phyloP scores from a whole-genome alignment of 2,329 filamentous ascomycete species.

The Phialophora verrucosa region DNA sequence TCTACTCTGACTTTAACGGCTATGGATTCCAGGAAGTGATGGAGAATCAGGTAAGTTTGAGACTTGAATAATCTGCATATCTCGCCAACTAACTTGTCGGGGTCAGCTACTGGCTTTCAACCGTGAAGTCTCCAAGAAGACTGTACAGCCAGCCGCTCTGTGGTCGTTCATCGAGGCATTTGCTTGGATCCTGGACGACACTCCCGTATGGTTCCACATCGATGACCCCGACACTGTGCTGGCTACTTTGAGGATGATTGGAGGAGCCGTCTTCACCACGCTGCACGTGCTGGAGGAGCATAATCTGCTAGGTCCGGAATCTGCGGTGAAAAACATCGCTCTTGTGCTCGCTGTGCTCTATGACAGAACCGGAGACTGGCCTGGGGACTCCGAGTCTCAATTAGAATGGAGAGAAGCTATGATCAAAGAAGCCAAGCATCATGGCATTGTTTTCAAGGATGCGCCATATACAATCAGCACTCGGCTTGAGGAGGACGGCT shows the following conservation, averaged over 20 bases:
- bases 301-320: conserved; percentile 10
- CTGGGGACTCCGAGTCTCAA: conserved; percentile 6
- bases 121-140: conserved; percentile 8
- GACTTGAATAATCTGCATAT: neutral
- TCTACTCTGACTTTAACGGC: conserved; percentile 14
- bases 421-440: conserved; percentile 14
- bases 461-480: conserved; percentile 12
- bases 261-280: conserved; percentile 17
- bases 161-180: conserved; percentile 22
- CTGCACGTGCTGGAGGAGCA: conserved; percentile 19
- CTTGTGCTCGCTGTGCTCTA: conserved; percentile 22
- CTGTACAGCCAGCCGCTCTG: conserved; percentile 12
- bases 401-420: conserved; percentile 14
- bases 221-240: conserved; percentile 13
- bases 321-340: conserved; percentile 22
- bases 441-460: conserved; percentile 20
- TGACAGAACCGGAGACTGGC: conserved; percentile 5
- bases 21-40: conserved; percentile 29
- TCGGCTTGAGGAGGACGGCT: conserved; percentile 3
- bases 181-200: conserved; percentile 11
- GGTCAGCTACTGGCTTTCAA: conserved; percentile 15
- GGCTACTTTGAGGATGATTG: conserved; percentile 19
- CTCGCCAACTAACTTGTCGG: neutral
- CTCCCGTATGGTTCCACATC: conserved; percentile 3
- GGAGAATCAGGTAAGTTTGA: conserved; percentile 25